These are phyloP conservation scores for Rhinocladiella mackenziei DNA, from an alignment of 2,329 filamentous ascomycete genomes.

Conservation along the genomic window DNA sequence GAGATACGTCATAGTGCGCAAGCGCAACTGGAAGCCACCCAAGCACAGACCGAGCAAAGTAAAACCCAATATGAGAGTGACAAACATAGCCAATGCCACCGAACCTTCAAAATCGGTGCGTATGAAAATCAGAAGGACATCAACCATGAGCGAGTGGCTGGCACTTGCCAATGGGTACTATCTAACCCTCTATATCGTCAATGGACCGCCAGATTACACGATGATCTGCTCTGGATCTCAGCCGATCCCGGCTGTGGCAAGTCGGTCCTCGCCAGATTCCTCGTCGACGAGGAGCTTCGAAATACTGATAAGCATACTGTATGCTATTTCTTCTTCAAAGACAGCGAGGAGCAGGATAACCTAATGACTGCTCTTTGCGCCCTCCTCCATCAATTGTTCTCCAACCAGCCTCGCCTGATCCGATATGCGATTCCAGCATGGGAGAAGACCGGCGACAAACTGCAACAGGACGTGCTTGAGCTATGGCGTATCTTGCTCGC, in stretches of 20 bases:
- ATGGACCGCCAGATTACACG: constrained; percentile 28
- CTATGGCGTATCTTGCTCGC: constrained; percentile 17
- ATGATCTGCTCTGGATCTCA: constrained; percentile 39
- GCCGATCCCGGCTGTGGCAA: constrained; percentile 43
- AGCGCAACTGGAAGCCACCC: background rate
- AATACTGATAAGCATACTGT: constrained; percentile 21
- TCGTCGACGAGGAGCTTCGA: constrained; percentile 34
- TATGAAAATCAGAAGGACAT: constrained; percentile 35
- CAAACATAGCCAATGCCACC: background rate
- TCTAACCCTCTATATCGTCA: constrained; percentile 29
- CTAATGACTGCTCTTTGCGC: constrained; percentile 34
- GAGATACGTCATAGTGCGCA: too few species aligned
- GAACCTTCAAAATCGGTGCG: constrained; percentile 11
- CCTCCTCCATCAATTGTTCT: constrained; percentile 39
- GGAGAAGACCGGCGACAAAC: constrained; percentile 10
- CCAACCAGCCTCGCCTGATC: constrained; percentile 29
- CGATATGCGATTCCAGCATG: constrained; percentile 11
- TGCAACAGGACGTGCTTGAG: constrained; percentile 1
- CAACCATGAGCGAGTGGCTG: constrained; percentile 31
- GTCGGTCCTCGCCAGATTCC: constrained; percentile 37
- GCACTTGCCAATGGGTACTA: constrained; percentile 37
- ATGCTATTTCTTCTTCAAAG: constrained; percentile 41
- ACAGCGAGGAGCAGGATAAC: constrained; percentile 35
- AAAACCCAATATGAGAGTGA: constrained; percentile 1
- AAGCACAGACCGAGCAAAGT: background rate